Percentiles rank a stretch among this genome's conserved stretches.
These are phyloP conservation scores for Arthrinium phaeospermum DNA, from an alignment of 2,329 filamentous ascomycete species.

Conservation along the genomic window DNA sequence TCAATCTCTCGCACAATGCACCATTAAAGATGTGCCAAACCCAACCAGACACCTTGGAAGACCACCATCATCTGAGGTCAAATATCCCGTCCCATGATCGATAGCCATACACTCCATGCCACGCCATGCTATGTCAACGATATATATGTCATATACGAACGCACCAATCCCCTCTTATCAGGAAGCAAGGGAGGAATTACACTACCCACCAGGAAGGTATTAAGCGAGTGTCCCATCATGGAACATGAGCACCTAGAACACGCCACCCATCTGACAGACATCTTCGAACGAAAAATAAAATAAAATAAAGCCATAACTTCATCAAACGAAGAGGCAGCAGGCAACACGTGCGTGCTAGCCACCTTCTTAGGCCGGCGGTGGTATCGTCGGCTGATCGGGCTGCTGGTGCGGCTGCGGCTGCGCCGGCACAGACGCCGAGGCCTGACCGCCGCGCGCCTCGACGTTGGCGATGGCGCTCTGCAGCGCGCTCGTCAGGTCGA, in stretches of 20 bases:
- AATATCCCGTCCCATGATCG: neutral
- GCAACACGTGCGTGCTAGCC: neutral
- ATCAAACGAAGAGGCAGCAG: neutral
- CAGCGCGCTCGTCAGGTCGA: slow-evolving; percentile 87
- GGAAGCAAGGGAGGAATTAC: neutral
- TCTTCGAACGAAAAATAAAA: neutral
- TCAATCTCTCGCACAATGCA: neutral
- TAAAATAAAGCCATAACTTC: neutral
- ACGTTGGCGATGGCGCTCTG: slow-evolving; percentile 86
- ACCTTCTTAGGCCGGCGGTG: neutral
- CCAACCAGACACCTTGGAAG: slow-evolving; percentile 5
- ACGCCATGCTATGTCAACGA: neutral
- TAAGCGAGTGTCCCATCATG: neutral
- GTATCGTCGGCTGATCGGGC: neutral
- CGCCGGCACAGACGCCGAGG: neutral
- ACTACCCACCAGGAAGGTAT: neutral
- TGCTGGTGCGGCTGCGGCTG: neutral
- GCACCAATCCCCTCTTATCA: neutral
- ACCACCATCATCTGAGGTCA: neutral
- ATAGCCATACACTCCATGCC: slow-evolving; percentile 1
- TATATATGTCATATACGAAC: neutral
- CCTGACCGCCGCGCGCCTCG: slow-evolving; percentile 48
- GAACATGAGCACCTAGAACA: neutral
- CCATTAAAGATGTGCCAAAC: slow-evolving; percentile 4
- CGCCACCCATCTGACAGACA: neutral